Conservation (phyloP, 2,329 filamentous ascomycete species). For the Colletotrichum musicola region DNA sequence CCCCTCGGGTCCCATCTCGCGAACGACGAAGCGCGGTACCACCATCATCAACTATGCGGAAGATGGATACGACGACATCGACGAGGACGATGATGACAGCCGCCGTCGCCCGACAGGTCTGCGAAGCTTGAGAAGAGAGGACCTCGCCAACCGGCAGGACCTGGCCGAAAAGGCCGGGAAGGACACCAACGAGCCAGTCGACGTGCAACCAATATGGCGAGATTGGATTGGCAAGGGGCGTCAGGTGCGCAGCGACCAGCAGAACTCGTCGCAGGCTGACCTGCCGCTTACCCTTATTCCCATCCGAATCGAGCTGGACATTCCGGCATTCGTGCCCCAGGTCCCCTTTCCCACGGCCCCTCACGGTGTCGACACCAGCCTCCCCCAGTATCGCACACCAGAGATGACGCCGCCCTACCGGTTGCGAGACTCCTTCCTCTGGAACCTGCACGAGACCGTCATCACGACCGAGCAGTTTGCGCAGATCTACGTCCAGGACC, state of each 20-base stretch:
- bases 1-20: constrained; percentile 74
- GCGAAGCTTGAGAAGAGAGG: constrained; percentile 83
- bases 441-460: constrained; percentile 96
- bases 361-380: constrained; percentile 73
- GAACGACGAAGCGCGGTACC: constrained; percentile 97
- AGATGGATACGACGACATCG: constrained; percentile 88
- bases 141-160: constrained; percentile 70
- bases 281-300: constrained; percentile 93
- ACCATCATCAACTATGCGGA: constrained; percentile 98
- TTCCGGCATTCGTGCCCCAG: constrained; percentile 80
- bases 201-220: constrained; percentile 90
- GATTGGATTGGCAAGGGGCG: constrained; percentile 91
- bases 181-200: constrained; percentile 81
- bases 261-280: constrained; percentile 74
- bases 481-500: constrained; percentile 88
- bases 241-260: constrained; percentile 67
- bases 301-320: constrained; percentile 95
- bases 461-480: constrained; percentile 97
- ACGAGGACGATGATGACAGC: constrained; percentile 79
- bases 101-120: constrained; percentile 86
- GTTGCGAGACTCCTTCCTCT: constrained; percentile 94
- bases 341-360: constrained; percentile 71
- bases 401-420: constrained; percentile 88
- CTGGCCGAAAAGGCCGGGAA: constrained; percentile 84
- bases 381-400: constrained; percentile 83